These are phyloP conservation scores for Zasmidium angulare DNA, from an alignment of 2,329 filamentous ascomycete genomes.

Conservation along the genomic window DNA sequence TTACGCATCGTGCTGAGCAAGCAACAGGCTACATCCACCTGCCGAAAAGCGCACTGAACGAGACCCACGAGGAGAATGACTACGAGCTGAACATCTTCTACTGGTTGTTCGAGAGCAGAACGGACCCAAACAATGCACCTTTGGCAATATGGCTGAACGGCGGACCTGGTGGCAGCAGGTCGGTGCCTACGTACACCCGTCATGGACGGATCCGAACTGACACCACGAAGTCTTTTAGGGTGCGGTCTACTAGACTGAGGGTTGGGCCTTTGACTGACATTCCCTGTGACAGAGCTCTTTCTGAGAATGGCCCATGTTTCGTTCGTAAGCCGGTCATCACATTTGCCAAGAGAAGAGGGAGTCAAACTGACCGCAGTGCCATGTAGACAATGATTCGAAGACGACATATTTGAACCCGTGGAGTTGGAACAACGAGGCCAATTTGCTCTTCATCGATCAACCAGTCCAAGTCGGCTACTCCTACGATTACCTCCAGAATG, in stretches of 20 bases:
- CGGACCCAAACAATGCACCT: constrained; percentile 56
- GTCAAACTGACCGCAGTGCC: neutral
- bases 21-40: constrained; percentile 39
- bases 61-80: constrained; percentile 38
- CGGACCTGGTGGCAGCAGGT: constrained; percentile 54
- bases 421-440: constrained; percentile 60
- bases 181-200: no score
- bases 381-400: constrained; percentile 21
- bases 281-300: constrained; percentile 11
- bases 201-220: no score
- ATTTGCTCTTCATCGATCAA: constrained; percentile 53
- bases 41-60: constrained; percentile 30
- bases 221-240: no score
- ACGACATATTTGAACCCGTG: constrained; percentile 53
- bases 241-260: no score
- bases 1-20: neutral
- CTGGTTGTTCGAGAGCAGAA: constrained; percentile 63
- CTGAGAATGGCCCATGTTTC: constrained; percentile 43
- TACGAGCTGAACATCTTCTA: constrained; percentile 56
- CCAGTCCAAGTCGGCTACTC: constrained; percentile 34
- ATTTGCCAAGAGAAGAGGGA: neutral
- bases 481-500: constrained; percentile 35
- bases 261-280: no score
- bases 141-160: constrained; percentile 62
- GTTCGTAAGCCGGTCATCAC: constrained; percentile 31